Evolutionary conservation across 2,329 filamentous ascomycete species (phyloP).

Genomic region (Diaporthe longicolla): DNA sequence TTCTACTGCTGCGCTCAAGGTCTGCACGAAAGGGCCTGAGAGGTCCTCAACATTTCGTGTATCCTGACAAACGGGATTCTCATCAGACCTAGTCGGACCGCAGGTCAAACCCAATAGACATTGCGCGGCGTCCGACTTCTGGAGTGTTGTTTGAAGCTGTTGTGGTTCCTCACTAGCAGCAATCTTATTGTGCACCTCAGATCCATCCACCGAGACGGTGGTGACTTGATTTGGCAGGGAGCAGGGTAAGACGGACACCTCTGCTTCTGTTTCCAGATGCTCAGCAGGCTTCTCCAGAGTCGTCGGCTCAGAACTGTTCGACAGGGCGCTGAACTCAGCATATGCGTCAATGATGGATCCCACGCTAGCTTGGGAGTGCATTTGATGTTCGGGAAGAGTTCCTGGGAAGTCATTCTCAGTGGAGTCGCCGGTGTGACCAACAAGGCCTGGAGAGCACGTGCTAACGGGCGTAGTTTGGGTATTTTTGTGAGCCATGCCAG

Average conservation of each 20-base stretch:
- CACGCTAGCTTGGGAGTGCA: conserved; percentile 29
- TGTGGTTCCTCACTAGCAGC: neutral
- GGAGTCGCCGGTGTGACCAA: neutral
- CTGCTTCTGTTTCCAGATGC: neutral
- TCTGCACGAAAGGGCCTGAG: neutral
- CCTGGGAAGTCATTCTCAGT: neutral
- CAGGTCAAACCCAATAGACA: neutral
- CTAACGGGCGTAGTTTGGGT: neutral
- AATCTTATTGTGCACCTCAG: neutral
- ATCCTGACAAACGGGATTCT: neutral
- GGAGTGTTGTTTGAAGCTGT: neutral
- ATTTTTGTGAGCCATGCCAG: neutral
- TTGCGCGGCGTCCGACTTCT: neutral
- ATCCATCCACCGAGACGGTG: neutral
- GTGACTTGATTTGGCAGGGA: conserved; percentile 3
- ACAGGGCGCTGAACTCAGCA: conserved; percentile 7
- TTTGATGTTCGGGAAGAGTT: neutral
- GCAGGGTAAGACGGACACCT: neutral
- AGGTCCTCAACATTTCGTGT: neutral
- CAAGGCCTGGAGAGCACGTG: neutral
- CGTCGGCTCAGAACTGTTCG: neutral
- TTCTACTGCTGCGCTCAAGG: neutral
- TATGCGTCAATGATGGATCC: conserved; percentile 36
- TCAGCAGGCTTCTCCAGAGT: neutral
- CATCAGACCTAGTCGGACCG: neutral